Evolutionary conservation across 2,329 filamentous ascomycete genomes (phyloP), one percentile per base, ranked within the genome.

Genomic region (Fusarium buxicola): DNA sequence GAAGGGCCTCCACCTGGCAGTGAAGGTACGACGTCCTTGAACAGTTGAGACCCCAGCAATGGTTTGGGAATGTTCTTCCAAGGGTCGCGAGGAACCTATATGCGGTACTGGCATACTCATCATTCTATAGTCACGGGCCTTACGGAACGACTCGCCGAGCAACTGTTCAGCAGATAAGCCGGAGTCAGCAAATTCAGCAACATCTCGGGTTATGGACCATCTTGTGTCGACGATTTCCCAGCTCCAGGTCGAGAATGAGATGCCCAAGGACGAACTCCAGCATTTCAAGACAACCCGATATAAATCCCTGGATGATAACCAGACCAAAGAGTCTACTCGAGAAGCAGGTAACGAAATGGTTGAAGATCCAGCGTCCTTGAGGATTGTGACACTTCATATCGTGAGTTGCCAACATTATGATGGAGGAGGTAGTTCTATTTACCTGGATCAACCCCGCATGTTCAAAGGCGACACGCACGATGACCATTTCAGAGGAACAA

Each of bases 391-490:
- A 5, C 8, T 60, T 8, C 16, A 57, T 12, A 13, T 13, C 13
- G 28, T 59, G 7, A 3, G 4, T 2, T 24, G 10, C 3, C 7
- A n/a, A 2, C 11, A 30, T 16, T 15, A 16, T 8, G 11, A 11
- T 1, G 5, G 5, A 3, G 5, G 2, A 4, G 21, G 6, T 10
- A 11, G 6, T 1, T 16, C 12, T 7, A 40, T n/a, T 18, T 59
- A 59, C 51, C 18, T 31, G 24, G 57, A 60, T 48, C 11, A 21
- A 2, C 57, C 57, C 10, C 39, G 32, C 4, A 43, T 58, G 34
- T 58, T 53, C 15, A 60, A 45, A 28, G 57, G 57, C 9, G 57
- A 60, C n/a, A 48, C 40, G 2, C 43, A 38, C 21, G 41, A 34
- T 1, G 18, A 21, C 2, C 31, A 13, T n/a, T 16, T 54, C 13